Evolutionary conservation across 129 eudicot genomes (phyloP), one percentile per base, ranked within the genome.

Genomic region (Helichrysum umbraculigerum): DNA sequence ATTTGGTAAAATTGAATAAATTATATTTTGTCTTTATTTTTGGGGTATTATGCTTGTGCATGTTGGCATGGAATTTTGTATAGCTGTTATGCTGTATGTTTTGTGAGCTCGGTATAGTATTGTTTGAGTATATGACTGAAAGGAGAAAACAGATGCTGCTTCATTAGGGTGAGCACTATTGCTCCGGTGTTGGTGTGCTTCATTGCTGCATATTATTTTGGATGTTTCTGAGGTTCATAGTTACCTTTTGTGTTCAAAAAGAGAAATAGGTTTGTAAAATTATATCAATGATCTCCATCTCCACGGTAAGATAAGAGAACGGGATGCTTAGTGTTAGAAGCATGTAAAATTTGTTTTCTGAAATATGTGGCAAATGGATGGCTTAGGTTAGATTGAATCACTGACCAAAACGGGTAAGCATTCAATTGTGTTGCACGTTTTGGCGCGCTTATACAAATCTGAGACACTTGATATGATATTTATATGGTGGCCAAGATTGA

Each of bases 171-270:
- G 41, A 62, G 20, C n/a, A 29, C 11, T 25, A 50, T 51, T 16
- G 44, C 7, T 12, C 73, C 10, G 35, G 51, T 41, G 34, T 20
- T 39, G n/a, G 9, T 59, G 65, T 66, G 71, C 50, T 68, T 15
- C 57, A 71, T 50, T 72, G 65, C 32, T 33, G 20, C 76, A 72
- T 19, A 19, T 32, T 71, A n/a, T 54, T 32, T 71, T 17, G 32
- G 50, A 22, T 72, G 32, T 72, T 72, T 4, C 16, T 52, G 66
- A 72, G 64, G 44, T 52, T 54, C 34, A 4, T 33, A 66, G 32
- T 68, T 12, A 68, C 35, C 59, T 16, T 68, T 10, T 2, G 35
- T 41, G 37, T 51, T 69, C 12, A 12, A 29, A 42, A 69, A 70
- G 74, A 70, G 10, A 25, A 28, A 15, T n/a, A 4, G 25, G 62